Evolutionary conservation across 2,329 filamentous ascomycete species (phyloP).

Genomic region (Diaporthe citri): DNA sequence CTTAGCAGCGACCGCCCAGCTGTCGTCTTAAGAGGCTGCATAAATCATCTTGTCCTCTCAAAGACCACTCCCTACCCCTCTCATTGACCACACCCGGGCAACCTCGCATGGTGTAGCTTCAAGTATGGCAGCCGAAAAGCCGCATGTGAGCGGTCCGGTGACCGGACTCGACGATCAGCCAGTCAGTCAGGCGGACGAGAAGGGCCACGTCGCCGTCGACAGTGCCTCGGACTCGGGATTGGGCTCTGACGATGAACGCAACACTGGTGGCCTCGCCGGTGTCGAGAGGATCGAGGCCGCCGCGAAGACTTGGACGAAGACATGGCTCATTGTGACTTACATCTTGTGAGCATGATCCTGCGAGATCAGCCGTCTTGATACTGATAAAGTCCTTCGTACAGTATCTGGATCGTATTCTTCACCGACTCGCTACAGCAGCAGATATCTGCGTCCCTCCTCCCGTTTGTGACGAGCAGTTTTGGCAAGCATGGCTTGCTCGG

Average conservation of each 20-base stretch:
- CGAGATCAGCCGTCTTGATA: neutral
- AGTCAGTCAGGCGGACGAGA: neutral
- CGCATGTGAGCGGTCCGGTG: neutral
- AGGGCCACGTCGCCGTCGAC: conserved; percentile 4
- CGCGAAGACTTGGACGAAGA: conserved; percentile 58
- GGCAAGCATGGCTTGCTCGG: conserved; percentile 21
- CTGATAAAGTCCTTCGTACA: neutral
- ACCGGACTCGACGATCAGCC: neutral
- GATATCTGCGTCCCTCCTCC: conserved; percentile 9
- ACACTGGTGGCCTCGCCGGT: conserved; percentile 54
- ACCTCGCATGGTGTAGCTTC: neutral
- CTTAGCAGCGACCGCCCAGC: neutral
- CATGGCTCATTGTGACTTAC: conserved; percentile 58
- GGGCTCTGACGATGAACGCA: neutral
- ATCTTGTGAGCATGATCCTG: conserved; percentile 51
- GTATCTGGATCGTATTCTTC: conserved; percentile 30
- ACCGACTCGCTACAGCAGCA: conserved; percentile 37
- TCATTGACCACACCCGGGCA: neutral
- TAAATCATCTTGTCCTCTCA: neutral
- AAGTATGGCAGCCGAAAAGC: conserved; percentile 5
- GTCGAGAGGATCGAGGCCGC: conserved; percentile 63
- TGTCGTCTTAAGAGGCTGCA: neutral
- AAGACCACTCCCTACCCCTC: neutral
- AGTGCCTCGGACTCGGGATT: neutral
- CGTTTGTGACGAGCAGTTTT: conserved; percentile 31